Evolutionary conservation across 352 stramenopile genomes (phyloP).

Genomic region (Phytophthora melonis): DNA sequence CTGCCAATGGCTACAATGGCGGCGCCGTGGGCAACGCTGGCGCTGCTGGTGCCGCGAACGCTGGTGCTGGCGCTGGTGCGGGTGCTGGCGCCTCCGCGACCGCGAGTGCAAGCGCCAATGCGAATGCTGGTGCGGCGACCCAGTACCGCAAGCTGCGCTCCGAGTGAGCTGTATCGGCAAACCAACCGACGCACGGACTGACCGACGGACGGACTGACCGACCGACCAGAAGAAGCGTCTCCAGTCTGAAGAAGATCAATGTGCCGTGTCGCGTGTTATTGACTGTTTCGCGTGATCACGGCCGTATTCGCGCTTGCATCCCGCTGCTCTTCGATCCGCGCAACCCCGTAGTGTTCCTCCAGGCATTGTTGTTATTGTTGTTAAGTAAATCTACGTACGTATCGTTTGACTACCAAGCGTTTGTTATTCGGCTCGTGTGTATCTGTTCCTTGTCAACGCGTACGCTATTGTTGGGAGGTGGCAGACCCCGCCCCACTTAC

Average conservation of each 20-base stretch:
- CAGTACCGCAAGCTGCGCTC: slow-evolving; percentile 1
- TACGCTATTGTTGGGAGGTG: too few species aligned
- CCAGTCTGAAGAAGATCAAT: neutral
- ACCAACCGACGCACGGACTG: too few species aligned
- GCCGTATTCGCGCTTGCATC: neutral
- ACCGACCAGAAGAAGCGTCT: neutral
- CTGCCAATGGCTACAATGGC: neutral
- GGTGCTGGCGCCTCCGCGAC: neutral
- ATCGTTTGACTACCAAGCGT: neutral
- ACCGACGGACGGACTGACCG: too few species aligned
- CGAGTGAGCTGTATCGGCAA: neutral
- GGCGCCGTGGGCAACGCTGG: neutral
- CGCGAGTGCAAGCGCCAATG: neutral
- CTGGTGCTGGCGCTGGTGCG: too few species aligned
- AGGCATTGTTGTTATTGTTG: too few species aligned
- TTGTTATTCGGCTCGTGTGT: neutral
- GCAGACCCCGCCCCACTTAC: too few species aligned
- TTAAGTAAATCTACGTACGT: neutral
- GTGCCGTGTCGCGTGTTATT: too few species aligned
- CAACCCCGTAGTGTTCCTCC: neutral
- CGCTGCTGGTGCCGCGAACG: too few species aligned
- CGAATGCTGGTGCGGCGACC: neutral
- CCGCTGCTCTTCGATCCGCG: neutral
- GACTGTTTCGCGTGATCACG: neutral
- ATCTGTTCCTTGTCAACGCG: too few species aligned